Base-by-base conservation (phyloP, 164 flowering plant genomes). In the Echeveria elegans region DNA sequence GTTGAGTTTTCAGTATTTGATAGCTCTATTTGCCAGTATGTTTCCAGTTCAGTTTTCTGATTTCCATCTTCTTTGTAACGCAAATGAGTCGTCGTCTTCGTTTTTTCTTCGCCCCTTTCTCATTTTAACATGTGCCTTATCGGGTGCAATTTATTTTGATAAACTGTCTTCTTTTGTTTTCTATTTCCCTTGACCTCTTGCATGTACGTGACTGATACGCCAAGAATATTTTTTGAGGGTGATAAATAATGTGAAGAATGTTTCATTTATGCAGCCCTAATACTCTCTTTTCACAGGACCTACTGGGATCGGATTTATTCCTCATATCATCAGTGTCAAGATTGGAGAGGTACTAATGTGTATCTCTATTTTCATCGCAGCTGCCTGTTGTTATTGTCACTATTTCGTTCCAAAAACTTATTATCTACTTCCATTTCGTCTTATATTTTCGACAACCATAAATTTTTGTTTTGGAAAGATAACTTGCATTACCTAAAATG, bases 301-400 rank as follows among this genome's bases (percentile, higher is more conserved):
- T 40, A 73, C 79, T 0, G 97, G 96, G 19, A 11, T 75, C 75
- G 91, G 90, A 62, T 90, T 93, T 74, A 85, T 85, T 0, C 96
- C 98, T 18, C 97, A 93, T 81, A 82, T 93, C 60, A 86, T 93
- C 61, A 79, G 83, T 59, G 98, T 93, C 24, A 82, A 85, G 74
- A 81, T 94, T 37, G 97, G 98, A 72, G 98, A 90, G 98, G 98
- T 34, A 34, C 7, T 3, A 3, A 34, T 34, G 37, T 67, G 9
- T 40, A 7, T 65, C 67, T 45, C 6, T 26, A 32, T 15, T 16
- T 40, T n/a, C 66, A 7, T 37, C 60, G 18, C 18, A 11, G n/a
- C 29, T 53, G 21, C 21, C 45, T 53, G 14, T 32, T 1, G 36
- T 14, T 26, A 36, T n/a, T 8, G 9, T 32, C 50, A 19, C 11